Percentiles rank a stretch among this genome's conserved stretches.
Conservation (phyloP, 2,329 filamentous ascomycete genomes). For the Ustulina deusta region DNA sequence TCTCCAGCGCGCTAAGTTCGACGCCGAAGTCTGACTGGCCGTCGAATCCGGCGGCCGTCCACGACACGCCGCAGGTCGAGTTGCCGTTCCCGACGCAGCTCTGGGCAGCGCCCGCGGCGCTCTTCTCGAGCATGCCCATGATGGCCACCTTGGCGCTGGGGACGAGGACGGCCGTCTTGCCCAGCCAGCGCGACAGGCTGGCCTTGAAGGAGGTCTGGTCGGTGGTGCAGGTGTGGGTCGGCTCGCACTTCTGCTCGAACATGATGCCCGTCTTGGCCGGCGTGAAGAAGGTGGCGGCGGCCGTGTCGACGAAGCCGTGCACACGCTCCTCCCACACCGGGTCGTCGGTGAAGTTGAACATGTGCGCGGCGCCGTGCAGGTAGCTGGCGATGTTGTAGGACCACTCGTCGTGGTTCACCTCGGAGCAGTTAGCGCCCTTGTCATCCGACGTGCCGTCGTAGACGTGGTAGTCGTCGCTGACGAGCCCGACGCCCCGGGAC, state of each 20-base stretch:
- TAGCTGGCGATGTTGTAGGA: slow-evolving; percentile 50
- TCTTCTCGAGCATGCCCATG: slow-evolving; percentile 42
- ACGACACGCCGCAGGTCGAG: slow-evolving; percentile 63
- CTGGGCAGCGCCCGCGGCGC: slow-evolving; percentile 56
- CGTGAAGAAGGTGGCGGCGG: slow-evolving; percentile 58
- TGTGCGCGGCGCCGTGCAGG: slow-evolving; percentile 54
- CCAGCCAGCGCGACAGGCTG: slow-evolving; percentile 62
- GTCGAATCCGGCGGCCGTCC: slow-evolving; percentile 61
- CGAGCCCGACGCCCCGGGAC: slow-evolving; percentile 61
- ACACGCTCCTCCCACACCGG: slow-evolving; percentile 60
- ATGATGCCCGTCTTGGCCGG: slow-evolving; percentile 58
- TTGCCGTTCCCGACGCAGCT: slow-evolving; percentile 45
- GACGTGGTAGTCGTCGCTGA: slow-evolving; percentile 68
- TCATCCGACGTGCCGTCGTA: slow-evolving; percentile 67
- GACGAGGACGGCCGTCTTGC: slow-evolving; percentile 53
- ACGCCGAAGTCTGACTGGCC: slow-evolving; percentile 65
- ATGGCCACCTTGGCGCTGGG: slow-evolving; percentile 46
- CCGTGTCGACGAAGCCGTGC: slow-evolving; percentile 58
- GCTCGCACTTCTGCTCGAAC: slow-evolving; percentile 69
- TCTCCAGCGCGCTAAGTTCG: slow-evolving; percentile 66
- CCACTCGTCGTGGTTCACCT: slow-evolving; percentile 62
- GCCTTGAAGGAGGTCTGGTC: slow-evolving; percentile 57
- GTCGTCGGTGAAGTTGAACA: slow-evolving; percentile 56
- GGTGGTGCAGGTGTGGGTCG: slow-evolving; percentile 46
- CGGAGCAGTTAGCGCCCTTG: slow-evolving; percentile 61